Conservation (phyloP, 129 eudicot species). For the Saposhnikovia divaricata region DNA sequence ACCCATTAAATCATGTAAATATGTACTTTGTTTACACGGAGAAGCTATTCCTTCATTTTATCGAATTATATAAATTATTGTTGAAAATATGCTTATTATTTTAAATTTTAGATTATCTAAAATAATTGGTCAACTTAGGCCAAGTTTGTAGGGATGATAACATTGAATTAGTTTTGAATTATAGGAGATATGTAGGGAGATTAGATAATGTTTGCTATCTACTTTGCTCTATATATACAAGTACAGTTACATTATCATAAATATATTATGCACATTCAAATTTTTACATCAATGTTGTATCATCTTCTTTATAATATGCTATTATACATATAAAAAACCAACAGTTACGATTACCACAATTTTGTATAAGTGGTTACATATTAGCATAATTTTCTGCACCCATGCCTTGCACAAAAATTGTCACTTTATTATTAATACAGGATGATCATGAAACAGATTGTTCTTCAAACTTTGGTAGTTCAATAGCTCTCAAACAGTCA, state of each 20-base stretch:
- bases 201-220: neutral
- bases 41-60: neutral
- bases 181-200: neutral
- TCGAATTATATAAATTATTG: neutral
- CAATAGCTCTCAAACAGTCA: neutral
- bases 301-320: neutral
- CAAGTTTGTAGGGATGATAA: neutral
- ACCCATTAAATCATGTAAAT: neutral
- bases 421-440: neutral
- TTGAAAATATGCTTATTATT: neutral
- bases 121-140: neutral
- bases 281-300: neutral
- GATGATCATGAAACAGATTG: neutral
- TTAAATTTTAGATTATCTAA: too few species aligned
- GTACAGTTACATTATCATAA: neutral
- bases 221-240: too few species aligned
- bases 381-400: neutral
- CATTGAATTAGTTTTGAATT: neutral
- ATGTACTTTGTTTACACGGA: neutral
- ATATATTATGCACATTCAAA: neutral
- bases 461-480: neutral
- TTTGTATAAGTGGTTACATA: neutral
- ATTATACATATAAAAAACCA: neutral
- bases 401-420: neutral
- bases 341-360: neutral